phyloP scores from a whole-genome alignment of 2,329 filamentous ascomycete species.

The Gnomoniopsis smithogilvyi region DNA sequence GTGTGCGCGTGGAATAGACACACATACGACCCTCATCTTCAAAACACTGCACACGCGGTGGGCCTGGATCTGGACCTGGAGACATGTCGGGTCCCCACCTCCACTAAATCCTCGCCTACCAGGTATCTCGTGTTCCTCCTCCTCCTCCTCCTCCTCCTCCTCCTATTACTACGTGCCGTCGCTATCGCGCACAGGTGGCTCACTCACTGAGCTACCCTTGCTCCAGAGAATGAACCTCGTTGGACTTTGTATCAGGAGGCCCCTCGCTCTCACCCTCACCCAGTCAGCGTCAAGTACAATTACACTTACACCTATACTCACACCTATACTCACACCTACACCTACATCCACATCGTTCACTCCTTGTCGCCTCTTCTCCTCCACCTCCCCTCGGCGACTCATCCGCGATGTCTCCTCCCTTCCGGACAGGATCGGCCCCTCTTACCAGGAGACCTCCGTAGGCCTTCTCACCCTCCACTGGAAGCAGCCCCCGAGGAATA shows the following conservation, averaged over 20 bases:
- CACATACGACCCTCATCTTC: too few relatives aligned
- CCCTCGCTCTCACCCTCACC: constrained; percentile 2
- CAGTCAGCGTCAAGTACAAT: background rate
- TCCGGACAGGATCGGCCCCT: constrained; percentile 56
- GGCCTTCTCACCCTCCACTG: constrained; percentile 54
- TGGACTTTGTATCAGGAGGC: constrained; percentile 3
- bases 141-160: too few relatives aligned
- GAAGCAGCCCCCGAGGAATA: constrained; percentile 52
- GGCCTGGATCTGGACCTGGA: too few relatives aligned
- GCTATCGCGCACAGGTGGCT: background rate
- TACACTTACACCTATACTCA: background rate
- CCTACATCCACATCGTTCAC: background rate
- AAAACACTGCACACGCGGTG: too few relatives aligned
- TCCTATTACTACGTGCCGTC: background rate
- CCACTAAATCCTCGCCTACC: background rate
- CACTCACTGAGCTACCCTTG: background rate
- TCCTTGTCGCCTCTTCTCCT: constrained; percentile 39
- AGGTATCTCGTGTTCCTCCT: too few relatives aligned
- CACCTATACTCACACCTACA: background rate
- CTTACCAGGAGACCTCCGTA: constrained; percentile 55
- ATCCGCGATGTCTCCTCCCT: constrained; percentile 50
- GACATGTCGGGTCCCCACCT: constrained; percentile 11
- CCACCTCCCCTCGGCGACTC: constrained; percentile 46
- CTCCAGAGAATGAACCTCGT: constrained; percentile 6
- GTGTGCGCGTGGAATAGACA: too few relatives aligned